Conservation (phyloP, 306 rosid species). For the Castanea mollissima region DNA sequence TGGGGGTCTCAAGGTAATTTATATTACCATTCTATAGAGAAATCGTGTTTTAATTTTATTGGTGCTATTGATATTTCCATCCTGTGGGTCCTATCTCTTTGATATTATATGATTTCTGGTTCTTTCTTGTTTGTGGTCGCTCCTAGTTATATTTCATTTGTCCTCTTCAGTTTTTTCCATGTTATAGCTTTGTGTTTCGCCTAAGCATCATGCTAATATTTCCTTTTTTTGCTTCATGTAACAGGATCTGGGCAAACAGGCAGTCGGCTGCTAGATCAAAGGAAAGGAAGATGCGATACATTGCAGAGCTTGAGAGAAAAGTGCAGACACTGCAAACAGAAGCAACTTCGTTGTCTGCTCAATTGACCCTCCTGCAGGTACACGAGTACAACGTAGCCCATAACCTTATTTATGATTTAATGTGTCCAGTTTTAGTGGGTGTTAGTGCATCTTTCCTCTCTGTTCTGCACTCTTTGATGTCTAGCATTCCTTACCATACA, state of each 20-base stretch:
- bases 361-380: conserved; percentile 89
- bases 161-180: too few relatives aligned
- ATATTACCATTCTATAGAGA: neutral
- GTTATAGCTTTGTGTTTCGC: neutral
- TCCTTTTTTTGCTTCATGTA: conserved; percentile 20
- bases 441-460: neutral
- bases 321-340: conserved; percentile 94
- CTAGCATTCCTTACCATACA: neutral
- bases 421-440: neutral
- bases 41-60: neutral
- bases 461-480: neutral
- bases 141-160: neutral
- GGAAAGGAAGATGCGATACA: conserved; percentile 98
- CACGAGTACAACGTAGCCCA: neutral
- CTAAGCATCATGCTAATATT: conserved; percentile 18
- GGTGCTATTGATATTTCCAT: neutral
- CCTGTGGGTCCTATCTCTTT: neutral
- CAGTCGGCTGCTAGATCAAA: conserved; percentile 98
- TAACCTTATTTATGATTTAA: neutral
- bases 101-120: neutral
- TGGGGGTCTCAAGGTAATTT: neutral
- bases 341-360: conserved; percentile 93
- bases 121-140: neutral
- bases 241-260: conserved; percentile 98
- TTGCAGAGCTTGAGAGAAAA: conserved; percentile 92